A percentile compares a stretch with the other conserved stretches of the same genome.
phyloP scores from a whole-genome alignment of 2,329 filamentous ascomycete species.

The Cytospora piceae region DNA sequence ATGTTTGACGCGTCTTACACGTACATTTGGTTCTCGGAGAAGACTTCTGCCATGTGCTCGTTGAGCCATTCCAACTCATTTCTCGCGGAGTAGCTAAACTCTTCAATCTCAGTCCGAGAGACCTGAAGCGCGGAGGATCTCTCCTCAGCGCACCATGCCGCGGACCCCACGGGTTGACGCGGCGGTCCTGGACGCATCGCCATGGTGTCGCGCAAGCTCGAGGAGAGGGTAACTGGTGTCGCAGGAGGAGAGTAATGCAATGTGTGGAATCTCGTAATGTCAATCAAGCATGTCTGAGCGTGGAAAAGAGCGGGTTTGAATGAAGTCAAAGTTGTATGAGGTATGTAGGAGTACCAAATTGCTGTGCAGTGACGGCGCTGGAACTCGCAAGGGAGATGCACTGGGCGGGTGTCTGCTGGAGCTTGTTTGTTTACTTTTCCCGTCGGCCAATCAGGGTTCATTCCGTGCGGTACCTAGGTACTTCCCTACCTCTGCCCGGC shows the following conservation, averaged over 20 bases:
- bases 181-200: slow-evolving; percentile 54
- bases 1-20: slow-evolving; percentile 41
- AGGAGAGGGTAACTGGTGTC: slow-evolving; percentile 10
- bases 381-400: slow-evolving; percentile 1
- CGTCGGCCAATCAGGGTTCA: slow-evolving; percentile 5
- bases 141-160: slow-evolving; percentile 85
- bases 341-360: background rate
- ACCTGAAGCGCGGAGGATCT: slow-evolving; percentile 77
- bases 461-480: background rate
- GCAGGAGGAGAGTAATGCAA: slow-evolving; percentile 6
- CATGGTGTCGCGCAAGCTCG: slow-evolving; percentile 34
- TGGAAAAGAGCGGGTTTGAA: background rate
- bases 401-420: slow-evolving; percentile 16
- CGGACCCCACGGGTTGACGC: slow-evolving; percentile 74
- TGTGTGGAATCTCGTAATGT: slow-evolving; percentile 7
- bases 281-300: slow-evolving; percentile 26
- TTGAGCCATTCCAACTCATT: slow-evolving; percentile 99
- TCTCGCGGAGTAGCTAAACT: slow-evolving; percentile 87
- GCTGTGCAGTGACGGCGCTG: slow-evolving; percentile 1
- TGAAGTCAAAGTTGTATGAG: slow-evolving; percentile 1
- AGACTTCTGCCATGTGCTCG: slow-evolving; percentile 96
- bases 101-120: slow-evolving; percentile 81
- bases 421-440: slow-evolving; percentile 24
- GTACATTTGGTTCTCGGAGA: slow-evolving; percentile 84
- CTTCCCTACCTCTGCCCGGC: background rate